Conservation (phyloP, 345 rosid species). For the Eutrema yunnanense region DNA sequence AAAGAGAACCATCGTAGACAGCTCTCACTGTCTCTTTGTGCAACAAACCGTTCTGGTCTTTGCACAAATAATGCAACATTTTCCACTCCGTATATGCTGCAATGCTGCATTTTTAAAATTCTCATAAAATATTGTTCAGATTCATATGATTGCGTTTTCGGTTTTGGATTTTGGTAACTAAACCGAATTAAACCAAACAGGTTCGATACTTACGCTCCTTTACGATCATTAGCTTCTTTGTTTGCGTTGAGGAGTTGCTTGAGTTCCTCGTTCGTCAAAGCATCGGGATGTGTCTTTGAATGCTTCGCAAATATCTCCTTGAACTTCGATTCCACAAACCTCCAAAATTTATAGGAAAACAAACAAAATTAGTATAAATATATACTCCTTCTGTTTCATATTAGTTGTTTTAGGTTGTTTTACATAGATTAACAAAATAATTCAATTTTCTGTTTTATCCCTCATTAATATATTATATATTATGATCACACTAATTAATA, state of each 20-base stretch:
- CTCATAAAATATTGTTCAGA: background rate
- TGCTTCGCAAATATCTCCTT: constrained; percentile 67
- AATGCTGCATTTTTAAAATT: constrained; percentile 37
- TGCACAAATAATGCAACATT: constrained; percentile 42
- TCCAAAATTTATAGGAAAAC: background rate
- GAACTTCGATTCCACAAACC: constrained; percentile 64
- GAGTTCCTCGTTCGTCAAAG: constrained; percentile 49
- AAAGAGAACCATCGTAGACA: constrained; percentile 78
- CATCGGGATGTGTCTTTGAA: constrained; percentile 36
- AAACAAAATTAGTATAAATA: background rate
- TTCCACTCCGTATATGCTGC: constrained; percentile 72
- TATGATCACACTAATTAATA: too few relatives aligned
- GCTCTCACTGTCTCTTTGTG: constrained; percentile 53
- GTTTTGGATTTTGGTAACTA: background rate
- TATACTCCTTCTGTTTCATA: too few relatives aligned
- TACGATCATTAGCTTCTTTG: constrained; percentile 50
- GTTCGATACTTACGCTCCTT: constrained; percentile 44
- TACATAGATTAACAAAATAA: too few relatives aligned
- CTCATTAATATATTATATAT: too few relatives aligned
- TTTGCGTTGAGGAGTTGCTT: constrained; percentile 42
- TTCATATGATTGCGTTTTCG: background rate
- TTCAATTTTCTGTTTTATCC: too few relatives aligned
- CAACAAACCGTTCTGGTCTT: constrained; percentile 68
- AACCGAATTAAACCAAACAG: background rate
- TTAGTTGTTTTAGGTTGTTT: too few relatives aligned